Percentiles rank a stretch among this genome's conserved stretches.
Conservation (phyloP, 345 rosid species). For the Xanthoceras sorbifolium region DNA sequence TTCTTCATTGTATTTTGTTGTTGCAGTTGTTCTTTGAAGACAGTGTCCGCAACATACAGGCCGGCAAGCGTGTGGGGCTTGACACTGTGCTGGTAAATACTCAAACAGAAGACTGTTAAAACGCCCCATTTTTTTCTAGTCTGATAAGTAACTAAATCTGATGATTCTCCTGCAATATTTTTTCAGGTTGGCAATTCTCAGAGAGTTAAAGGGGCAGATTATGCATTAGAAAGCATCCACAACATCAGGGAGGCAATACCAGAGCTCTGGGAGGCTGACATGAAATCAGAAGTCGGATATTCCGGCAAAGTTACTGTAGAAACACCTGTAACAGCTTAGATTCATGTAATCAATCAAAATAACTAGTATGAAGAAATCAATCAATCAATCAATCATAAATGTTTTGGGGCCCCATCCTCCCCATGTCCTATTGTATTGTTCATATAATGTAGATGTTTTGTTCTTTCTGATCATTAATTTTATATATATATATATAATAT, state of each 20-base stretch:
- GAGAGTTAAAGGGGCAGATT: conserved; percentile 69
- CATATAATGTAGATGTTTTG: conserved; percentile 30
- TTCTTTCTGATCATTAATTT: conserved; percentile 22
- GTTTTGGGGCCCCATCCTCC: conserved; percentile 17
- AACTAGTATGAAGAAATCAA: not conserved
- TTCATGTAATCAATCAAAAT: not conserved
- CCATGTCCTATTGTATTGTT: conserved; percentile 15
- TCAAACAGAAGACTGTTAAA: not conserved
- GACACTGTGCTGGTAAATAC: conserved; percentile 63
- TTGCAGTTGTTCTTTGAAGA: conserved; percentile 82
- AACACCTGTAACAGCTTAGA: conserved; percentile 80
- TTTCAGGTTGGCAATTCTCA: conserved; percentile 70
- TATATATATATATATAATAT: not conserved
- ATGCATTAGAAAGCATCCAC: conserved; percentile 76
- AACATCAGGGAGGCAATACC: conserved; percentile 69
- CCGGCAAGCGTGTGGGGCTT: conserved; percentile 77
- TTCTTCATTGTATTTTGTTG: not conserved
- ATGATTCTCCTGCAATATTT: not conserved
- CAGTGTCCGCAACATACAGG: conserved; percentile 75
- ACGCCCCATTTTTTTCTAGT: not conserved
- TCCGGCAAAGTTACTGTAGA: conserved; percentile 57
- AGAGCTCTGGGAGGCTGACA: conserved; percentile 63
- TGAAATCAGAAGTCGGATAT: conserved; percentile 52
- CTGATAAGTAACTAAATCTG: not conserved
- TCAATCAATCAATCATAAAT: not conserved